Conservation (phyloP, 140 eudicot species). For the Flaveria floridana region DNA sequence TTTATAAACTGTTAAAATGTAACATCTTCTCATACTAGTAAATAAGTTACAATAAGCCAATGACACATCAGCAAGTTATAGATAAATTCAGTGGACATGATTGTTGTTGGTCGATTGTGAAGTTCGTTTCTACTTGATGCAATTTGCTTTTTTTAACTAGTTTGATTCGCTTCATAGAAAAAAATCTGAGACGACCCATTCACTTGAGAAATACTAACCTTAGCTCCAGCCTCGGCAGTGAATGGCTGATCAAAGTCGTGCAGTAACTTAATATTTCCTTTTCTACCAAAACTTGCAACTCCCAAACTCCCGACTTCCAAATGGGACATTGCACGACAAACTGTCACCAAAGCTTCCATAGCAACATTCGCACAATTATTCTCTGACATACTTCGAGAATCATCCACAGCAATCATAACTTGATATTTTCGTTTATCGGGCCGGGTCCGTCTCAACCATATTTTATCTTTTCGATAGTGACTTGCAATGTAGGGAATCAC, state of each 20-base stretch:
- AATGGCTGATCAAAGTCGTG: slow-evolving; percentile 91
- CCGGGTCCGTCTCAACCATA: slow-evolving; percentile 93
- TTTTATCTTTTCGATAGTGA: slow-evolving; percentile 83
- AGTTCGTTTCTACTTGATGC: background rate
- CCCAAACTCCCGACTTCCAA: slow-evolving; percentile 89
- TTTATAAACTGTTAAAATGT: slow-evolving; percentile 2
- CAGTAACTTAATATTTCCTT: slow-evolving; percentile 72
- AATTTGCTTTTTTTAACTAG: background rate
- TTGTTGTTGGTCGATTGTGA: background rate
- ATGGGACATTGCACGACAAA: slow-evolving; percentile 97
- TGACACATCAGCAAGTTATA: slow-evolving; percentile 11
- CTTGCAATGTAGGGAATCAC: slow-evolving; percentile 92
- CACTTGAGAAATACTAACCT: slow-evolving; percentile 44
- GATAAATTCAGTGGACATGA: background rate
- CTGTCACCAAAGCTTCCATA: slow-evolving; percentile 91
- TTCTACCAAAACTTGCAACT: slow-evolving; percentile 82
- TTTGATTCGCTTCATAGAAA: background rate
- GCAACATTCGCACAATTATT: slow-evolving; percentile 76
- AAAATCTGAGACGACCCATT: background rate
- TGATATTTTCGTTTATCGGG: slow-evolving; percentile 94
- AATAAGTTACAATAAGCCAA: background rate
- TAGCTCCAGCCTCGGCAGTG: slow-evolving; percentile 76
- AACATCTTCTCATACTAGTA: background rate
- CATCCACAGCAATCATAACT: slow-evolving; percentile 91
- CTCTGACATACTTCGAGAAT: slow-evolving; percentile 94